Conservation (phyloP, 139 green algal genomes). For the Chlamydomonas sphaeroides region DNA sequence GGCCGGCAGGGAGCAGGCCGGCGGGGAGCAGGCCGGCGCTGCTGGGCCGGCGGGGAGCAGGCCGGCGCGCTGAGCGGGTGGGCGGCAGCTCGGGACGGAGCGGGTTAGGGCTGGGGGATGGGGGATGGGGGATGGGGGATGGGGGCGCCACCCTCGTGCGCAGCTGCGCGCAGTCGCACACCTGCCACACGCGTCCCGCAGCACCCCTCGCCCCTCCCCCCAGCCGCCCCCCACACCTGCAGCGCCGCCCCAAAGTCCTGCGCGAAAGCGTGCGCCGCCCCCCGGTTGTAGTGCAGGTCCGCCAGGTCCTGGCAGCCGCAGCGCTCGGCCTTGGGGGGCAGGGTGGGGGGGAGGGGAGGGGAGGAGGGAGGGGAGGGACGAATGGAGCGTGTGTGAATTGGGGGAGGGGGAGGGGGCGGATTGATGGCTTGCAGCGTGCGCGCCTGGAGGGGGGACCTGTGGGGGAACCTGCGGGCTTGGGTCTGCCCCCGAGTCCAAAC, state of each 20-base stretch:
- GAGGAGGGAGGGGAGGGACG: background rate
- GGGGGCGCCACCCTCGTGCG: background rate
- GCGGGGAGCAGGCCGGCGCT: too few relatives aligned
- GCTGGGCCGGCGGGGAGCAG: too few relatives aligned
- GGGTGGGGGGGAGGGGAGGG: background rate
- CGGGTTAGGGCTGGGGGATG: background rate
- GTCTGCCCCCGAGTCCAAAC: too few relatives aligned
- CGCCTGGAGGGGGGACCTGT: too few relatives aligned
- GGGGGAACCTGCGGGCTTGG: too few relatives aligned
- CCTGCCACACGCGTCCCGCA: background rate
- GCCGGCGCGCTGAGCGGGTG: too few relatives aligned
- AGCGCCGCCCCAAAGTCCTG: slow-evolving; percentile 42
- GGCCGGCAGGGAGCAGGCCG: too few relatives aligned
- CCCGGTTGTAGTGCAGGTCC: slow-evolving; percentile 50
- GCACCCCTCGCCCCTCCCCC: background rate
- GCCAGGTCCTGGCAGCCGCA: slow-evolving; percentile 42
- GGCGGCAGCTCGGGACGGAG: too few relatives aligned
- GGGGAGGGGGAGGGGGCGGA: too few relatives aligned
- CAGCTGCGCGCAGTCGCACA: too few relatives aligned
- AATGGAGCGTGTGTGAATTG: background rate
- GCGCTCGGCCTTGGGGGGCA: slow-evolving; percentile 28
- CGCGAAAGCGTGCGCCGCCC: slow-evolving; percentile 38
- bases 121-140: background rate
- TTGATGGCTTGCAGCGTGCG: too few relatives aligned
- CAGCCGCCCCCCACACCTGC: background rate